Evolutionary conservation across 1,139 yeast genomes (phyloP), one percentile per base, ranked within the genome.

Genomic region (Scheffersomyces illinoinensis): DNA sequence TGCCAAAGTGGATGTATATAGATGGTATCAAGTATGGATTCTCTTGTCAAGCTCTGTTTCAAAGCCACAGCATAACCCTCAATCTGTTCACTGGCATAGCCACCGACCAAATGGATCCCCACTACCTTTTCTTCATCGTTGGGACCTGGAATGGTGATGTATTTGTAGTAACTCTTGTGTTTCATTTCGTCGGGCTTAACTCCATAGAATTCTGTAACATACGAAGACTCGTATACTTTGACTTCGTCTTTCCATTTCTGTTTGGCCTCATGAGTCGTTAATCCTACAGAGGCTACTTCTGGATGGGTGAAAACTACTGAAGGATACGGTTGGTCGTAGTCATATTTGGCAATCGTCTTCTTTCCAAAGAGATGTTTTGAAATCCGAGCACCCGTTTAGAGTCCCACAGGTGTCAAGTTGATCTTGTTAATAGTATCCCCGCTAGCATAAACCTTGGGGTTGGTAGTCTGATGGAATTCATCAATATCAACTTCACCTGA

Each of bases 11-110:
- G 43, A 33, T 33, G 43, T 10, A 33, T 91, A 59, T 81, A 80
- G 39, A 91, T 71, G 0, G 91, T 89, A 54, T 81, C 79, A 64
- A 88, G 76, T 17, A 89, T 77, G 17, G 88, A 84, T 54, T 75
- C 76, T 59, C 91, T 81, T 17, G 43, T 33, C 43, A 33, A 33
- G 43, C 43, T 17, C 43, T 33, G 43, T 33, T 33, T 33, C 43
- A 33, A 33, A 33, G 43, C 43, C 43, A 33, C 43, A 33, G 43
- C 43, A 12, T 33, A 33, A 4, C 43, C 43, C 43, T 33, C 43
- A 12, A 33, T 33, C 43, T 33, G 43, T 33, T 33, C 43, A 12
- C 43, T 33, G 17, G 43, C 43, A 33, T 33, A 10, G 43, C 12
- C 43, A 3, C 43, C 43, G 3, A 33, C 43, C 43, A 33, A 33